A percentile compares a stretch with the other conserved stretches of the same genome.
Conservation (phyloP, 352 stramenopile species). For the Lagenidium giganteum region DNA sequence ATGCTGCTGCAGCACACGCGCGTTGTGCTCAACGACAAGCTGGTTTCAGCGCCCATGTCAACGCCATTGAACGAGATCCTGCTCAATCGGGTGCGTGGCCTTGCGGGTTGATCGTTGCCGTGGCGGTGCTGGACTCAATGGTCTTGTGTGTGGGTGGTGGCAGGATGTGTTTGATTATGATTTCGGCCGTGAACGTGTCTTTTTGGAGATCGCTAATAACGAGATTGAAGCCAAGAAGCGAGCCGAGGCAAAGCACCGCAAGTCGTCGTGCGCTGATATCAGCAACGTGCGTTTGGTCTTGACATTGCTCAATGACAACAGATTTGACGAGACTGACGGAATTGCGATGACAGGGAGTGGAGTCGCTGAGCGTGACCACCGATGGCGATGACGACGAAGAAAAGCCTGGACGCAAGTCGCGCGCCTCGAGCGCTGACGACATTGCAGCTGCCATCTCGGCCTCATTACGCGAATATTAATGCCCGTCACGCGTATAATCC, state of each 20-base stretch:
- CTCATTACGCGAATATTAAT: conserved; percentile 59
- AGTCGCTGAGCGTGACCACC: no score
- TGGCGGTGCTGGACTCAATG: no score
- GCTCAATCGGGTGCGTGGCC: conserved; percentile 33
- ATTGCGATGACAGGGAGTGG: no score
- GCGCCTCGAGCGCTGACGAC: conserved; percentile 48
- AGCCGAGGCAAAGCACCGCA: conserved; percentile 9
- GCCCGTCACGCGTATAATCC: not conserved
- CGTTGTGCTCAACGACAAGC: conserved; percentile 47
- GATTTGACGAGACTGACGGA: no score
- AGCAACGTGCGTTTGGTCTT: no score
- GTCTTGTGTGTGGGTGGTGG: not conserved
- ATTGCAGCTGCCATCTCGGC: conserved; percentile 58
- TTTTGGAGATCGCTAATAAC: conserved; percentile 57
- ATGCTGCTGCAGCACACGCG: conserved; percentile 37
- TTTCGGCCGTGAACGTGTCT: conserved; percentile 61
- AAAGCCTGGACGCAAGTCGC: no score
- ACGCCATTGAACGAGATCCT: conserved; percentile 53
- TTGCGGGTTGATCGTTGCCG: not conserved
- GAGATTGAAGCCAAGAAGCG: conserved; percentile 50
- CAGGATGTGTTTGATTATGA: conserved; percentile 75
- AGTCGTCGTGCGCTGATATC: not conserved
- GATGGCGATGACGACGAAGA: conserved; percentile 14
- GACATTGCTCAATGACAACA: no score
- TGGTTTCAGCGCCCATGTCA: conserved; percentile 33